Conservation (phyloP, 2,329 filamentous ascomycete species). For the Coniochaeta pulveracea region DNA sequence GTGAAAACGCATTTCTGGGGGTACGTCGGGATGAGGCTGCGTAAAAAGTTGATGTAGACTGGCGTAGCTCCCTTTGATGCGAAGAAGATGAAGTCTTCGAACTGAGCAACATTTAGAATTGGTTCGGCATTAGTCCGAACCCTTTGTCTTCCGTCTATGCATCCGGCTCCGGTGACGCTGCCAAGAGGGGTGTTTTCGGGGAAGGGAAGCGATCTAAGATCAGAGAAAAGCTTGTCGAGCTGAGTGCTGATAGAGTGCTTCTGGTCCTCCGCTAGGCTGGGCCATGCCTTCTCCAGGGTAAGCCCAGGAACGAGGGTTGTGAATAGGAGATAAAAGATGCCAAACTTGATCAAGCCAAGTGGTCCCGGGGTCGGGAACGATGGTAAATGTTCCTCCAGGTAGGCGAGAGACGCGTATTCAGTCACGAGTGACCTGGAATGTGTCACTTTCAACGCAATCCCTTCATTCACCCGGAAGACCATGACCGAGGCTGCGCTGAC, state of each 20-base stretch:
- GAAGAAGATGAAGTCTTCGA: slow-evolving; percentile 5
- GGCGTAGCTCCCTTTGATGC: slow-evolving; percentile 6
- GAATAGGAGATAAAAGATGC: slow-evolving; percentile 5
- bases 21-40: slow-evolving; percentile 4
- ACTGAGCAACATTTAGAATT: background rate
- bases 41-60: slow-evolving; percentile 6
- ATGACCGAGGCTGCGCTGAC: background rate
- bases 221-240: slow-evolving; percentile 6
- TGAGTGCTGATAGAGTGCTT: slow-evolving; percentile 9
- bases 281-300: slow-evolving; percentile 8
- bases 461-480: background rate
- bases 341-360: slow-evolving; percentile 6
- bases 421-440: background rate
- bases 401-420: slow-evolving; percentile 3
- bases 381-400: slow-evolving; percentile 7
- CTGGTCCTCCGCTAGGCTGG: slow-evolving; percentile 6
- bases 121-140: background rate
- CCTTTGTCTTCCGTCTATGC: background rate
- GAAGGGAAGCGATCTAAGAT: slow-evolving; percentile 8
- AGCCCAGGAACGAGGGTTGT: slow-evolving; percentile 8
- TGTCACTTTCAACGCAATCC: background rate
- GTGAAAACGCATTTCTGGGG: slow-evolving; percentile 7
- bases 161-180: slow-evolving; percentile 4
- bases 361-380: slow-evolving; percentile 5
- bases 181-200: slow-evolving; percentile 5